A percentile compares a stretch with the other conserved stretches of the same genome.
Evolutionary conservation across 2,329 filamentous ascomycete species (phyloP).

Genomic region (Aspergillus ibericus): DNA sequence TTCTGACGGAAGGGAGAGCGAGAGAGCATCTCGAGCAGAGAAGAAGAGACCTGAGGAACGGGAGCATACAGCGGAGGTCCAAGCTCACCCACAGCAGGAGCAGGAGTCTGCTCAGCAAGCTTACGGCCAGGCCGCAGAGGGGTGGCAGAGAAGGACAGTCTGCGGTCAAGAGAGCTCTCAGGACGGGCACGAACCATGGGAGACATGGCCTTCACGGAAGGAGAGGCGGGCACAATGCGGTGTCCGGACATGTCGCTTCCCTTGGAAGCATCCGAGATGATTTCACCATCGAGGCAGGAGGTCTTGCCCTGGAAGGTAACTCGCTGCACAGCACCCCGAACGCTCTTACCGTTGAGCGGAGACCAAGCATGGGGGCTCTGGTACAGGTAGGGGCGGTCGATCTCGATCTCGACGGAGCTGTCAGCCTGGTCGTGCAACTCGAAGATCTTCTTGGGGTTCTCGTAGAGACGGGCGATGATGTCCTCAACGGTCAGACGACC

Average conservation of each 20-base stretch:
- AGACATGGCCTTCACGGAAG: slow-evolving; percentile 54
- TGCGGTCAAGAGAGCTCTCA: slow-evolving; percentile 40
- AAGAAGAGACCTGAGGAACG: slow-evolving; percentile 56
- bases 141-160: slow-evolving; percentile 39
- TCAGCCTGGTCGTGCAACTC: slow-evolving; percentile 78
- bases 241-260: slow-evolving; percentile 78
- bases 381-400: slow-evolving; percentile 68
- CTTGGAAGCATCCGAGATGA: slow-evolving; percentile 56
- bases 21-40: slow-evolving; percentile 70
- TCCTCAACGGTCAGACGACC: slow-evolving; percentile 73
- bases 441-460: slow-evolving; percentile 78
- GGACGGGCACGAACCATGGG: slow-evolving; percentile 40
- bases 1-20: slow-evolving; percentile 85
- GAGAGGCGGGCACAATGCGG: slow-evolving; percentile 53
- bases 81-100: slow-evolving; percentile 36
- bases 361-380: slow-evolving; percentile 61
- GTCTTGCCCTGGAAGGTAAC: slow-evolving; percentile 75
- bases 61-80: slow-evolving; percentile 42
- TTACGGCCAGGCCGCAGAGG: slow-evolving; percentile 33
- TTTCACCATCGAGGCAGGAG: slow-evolving; percentile 70
- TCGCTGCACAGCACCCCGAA: slow-evolving; percentile 70
- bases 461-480: slow-evolving; percentile 68
- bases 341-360: slow-evolving; percentile 67
- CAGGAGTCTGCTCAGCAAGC: slow-evolving; percentile 28
- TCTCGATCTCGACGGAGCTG: slow-evolving; percentile 71